Evolutionary conservation across 768 basidiomycete species (phyloP), one percentile per base, ranked within the genome.

Genomic region (Omphalotus guepiniiformis): DNA sequence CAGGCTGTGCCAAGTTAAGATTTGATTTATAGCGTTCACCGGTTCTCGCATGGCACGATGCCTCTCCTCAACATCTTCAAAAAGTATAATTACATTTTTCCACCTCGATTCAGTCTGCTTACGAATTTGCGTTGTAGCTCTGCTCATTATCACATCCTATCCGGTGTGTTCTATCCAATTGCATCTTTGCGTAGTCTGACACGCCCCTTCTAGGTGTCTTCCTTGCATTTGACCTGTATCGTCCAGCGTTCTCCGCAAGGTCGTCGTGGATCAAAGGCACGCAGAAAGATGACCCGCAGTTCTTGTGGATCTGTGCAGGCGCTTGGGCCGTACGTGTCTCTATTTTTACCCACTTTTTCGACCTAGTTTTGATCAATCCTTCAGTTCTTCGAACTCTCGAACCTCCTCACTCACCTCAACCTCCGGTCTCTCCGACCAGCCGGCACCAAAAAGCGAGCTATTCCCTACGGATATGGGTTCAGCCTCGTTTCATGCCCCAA

Each of bases 1-100:
- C 21, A 28, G 7, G 36, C n/a, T 26, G 12, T 30, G 5, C n/a
- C 22, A 30, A 13, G 5, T 19, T 25, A n/a, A 13, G 32, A 16
- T 30, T 18, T 15, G 32, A 19, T 37, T 18, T 38, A 6, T 18
- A 91, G 88, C 58, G 80, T 99, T 1, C 96, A 99, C 63, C 87
- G 90, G 9, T 98, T 97, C 75, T 97, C 93, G 25, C 82, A 93
- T 66, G 88, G 83, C 1, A 96, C 95, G 0, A 95, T 98, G 88
- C 96, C 95, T 1, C 66, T 85, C 49, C 58, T 60, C 50, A 89
- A 92, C 61, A 78, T 98, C 28, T 84, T 95, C 72, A 88, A 85
- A 64, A 99, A 99, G 95, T 96, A 47, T 23, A 78, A 55, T 22
- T 21, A 26, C 26, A 18, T 37, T 21, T 11, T 26, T n/a, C 8